Conservation (phyloP, 495 filamentous ascomycete species). For the Penicillium malachiteum region DNA sequence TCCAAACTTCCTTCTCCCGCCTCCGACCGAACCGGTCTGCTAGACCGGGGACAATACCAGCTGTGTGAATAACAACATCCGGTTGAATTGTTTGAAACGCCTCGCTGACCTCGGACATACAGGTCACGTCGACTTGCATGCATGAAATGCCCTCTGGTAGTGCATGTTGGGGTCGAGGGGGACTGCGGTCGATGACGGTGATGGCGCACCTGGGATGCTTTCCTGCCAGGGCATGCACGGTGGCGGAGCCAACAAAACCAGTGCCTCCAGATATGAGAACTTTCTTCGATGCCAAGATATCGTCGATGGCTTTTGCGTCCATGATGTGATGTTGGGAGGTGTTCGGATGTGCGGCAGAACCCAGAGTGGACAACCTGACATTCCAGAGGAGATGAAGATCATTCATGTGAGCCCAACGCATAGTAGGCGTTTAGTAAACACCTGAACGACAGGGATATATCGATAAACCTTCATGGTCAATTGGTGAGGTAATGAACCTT, state of each 20-base stretch:
- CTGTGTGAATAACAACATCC: slow-evolving; percentile 46
- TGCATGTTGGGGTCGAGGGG: slow-evolving; percentile 31
- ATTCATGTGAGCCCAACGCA: too few species aligned
- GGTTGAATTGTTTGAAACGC: slow-evolving; percentile 34
- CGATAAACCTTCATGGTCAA: too few species aligned
- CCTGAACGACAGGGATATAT: neutral
- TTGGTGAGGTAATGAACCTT: too few species aligned
- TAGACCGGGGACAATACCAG: slow-evolving; percentile 44
- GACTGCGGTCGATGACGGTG: slow-evolving; percentile 42
- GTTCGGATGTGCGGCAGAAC: neutral
- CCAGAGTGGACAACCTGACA: too few species aligned
- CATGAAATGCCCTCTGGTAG: slow-evolving; percentile 31
- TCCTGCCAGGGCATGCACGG: slow-evolving; percentile 40
- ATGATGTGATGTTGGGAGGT: neutral
- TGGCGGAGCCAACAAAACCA: slow-evolving; percentile 50
- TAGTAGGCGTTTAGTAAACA: neutral
- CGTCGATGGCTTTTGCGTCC: neutral
- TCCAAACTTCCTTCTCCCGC: slow-evolving; percentile 37
- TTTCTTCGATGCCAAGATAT: slow-evolving; percentile 2
- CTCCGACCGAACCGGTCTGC: slow-evolving; percentile 41
- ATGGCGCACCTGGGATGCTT: slow-evolving; percentile 44
- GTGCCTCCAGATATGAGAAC: slow-evolving; percentile 56
- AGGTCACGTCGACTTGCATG: slow-evolving; percentile 41
- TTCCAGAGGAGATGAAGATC: too few species aligned
- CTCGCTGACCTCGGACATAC: slow-evolving; percentile 23